Base-by-base conservation (phyloP, 1,139 yeast genomes). In the Taphrina communis region DNA sequence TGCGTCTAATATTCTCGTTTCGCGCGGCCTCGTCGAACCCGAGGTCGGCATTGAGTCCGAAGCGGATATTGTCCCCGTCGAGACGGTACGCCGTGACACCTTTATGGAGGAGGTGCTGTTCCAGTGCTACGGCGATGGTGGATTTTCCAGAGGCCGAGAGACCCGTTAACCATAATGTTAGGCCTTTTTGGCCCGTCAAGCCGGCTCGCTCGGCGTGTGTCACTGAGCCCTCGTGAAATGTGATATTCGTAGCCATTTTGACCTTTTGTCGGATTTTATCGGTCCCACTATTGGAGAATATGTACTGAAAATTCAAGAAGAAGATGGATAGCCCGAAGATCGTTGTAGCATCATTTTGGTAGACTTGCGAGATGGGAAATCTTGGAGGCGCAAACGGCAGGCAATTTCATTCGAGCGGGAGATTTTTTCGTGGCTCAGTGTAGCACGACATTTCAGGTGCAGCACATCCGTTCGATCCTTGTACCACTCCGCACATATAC, bases 151-250 rank as follows among this genome's bases (percentile, higher is more conserved):
- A 88, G 7, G 98, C 98, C 71, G 96, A 89, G 73, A 93, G 84
- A 1, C 98, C 98, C 11, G 98, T 93, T 75, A 93, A 84, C 98
- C 98, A 93, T 55, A 93, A 83, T 35, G 98, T 93, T 71, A 90
- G 88, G 65, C 98, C 98, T 72, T 84, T 84, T 81, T 93, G 97
- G 72, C 88, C 87, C 73, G 91, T 86, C 71, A 90, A 81, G 38
- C 78, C 80, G 61, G 85, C 79, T 76, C 98, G 88, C 80, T 93
- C 97, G 31, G 83, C 86, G 79, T 89, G 92, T 42, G 95, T 88
- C 75, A 93, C 83, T 14, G 67, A 55, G 53, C 95, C 94, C 73
- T 86, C 86, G 80, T 93, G 98, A 97, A 98, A 93, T 73, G 97
- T 91, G 79, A 93, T 91, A 77, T 93, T 93, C 66, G 97, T 88